Evolutionary conservation across 2,329 filamentous ascomycete species (phyloP).

Genomic region (Phialemoniopsis sp.): DNA sequence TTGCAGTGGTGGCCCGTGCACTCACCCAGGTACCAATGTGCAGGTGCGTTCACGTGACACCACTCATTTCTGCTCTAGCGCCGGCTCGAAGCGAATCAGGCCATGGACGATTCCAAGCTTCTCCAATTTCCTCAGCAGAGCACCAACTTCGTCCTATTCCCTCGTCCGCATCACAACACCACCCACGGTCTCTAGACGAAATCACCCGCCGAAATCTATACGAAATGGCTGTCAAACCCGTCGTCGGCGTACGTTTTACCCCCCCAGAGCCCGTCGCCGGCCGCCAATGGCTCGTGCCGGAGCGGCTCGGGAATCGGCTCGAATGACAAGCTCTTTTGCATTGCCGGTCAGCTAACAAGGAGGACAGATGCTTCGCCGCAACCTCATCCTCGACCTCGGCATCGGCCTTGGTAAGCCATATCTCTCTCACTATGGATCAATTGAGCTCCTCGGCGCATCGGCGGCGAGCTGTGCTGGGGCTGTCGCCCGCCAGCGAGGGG

Average conservation of each 20-base stretch:
- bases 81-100: too few species aligned
- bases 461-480: too few species aligned
- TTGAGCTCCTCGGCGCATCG: too few species aligned
- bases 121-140: not conserved
- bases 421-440: not conserved
- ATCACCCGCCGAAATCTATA: slow-evolving; percentile 10
- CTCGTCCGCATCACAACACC: not conserved
- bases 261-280: slow-evolving; percentile 7
- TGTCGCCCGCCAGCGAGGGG: not conserved
- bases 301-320: not conserved
- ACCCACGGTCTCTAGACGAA: not conserved
- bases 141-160: not conserved
- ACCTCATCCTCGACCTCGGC: slow-evolving; percentile 51
- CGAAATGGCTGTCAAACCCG: slow-evolving; percentile 52
- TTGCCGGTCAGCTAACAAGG: slow-evolving; percentile 23
- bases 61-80: too few species aligned
- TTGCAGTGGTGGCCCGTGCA: too few species aligned
- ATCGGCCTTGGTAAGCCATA: slow-evolving; percentile 49
- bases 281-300: slow-evolving; percentile 5
- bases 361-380: slow-evolving; percentile 54
- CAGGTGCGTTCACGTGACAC: too few species aligned
- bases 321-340: slow-evolving; percentile 2
- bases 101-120: too few species aligned
- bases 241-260: slow-evolving; percentile 51
- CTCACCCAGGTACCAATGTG: too few species aligned